These are phyloP conservation scores for Selaginella tamariscina DNA, from an alignment of 75 land plant species.

Conservation along the genomic window DNA sequence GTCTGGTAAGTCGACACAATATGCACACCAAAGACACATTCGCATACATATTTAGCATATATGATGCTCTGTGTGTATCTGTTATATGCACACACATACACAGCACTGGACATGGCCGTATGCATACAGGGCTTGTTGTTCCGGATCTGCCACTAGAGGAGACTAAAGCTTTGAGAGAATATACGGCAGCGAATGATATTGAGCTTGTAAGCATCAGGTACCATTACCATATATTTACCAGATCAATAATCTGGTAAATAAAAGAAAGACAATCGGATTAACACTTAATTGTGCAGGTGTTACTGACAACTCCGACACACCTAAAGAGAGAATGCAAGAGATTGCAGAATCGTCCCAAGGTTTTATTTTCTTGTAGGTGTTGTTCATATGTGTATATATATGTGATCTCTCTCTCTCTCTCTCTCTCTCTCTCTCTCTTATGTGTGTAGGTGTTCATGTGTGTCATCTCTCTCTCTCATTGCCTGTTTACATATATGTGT, in stretches of 20 bases:
- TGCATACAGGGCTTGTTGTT: slow-evolving; percentile 77
- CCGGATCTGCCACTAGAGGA: slow-evolving; percentile 96
- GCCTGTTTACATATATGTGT: slow-evolving; percentile 12
- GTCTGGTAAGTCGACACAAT: slow-evolving; percentile 62
- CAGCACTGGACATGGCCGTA: too few relatives aligned
- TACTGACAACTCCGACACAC: slow-evolving; percentile 85
- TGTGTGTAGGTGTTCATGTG: slow-evolving; percentile 9
- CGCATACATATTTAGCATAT: too few relatives aligned
- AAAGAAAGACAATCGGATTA: too few relatives aligned
- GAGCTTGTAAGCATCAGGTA: slow-evolving; percentile 48
- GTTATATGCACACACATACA: too few relatives aligned
- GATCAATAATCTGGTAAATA: too few relatives aligned
- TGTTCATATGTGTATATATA: not conserved
- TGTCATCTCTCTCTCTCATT: too few relatives aligned
- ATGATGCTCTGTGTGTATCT: too few relatives aligned
- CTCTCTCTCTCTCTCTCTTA: not conserved
- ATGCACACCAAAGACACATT: too few relatives aligned
- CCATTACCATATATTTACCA: not conserved
- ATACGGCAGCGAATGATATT: slow-evolving; percentile 38
- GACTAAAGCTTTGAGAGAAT: slow-evolving; percentile 46
- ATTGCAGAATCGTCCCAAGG: slow-evolving; percentile 83
- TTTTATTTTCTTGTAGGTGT: slow-evolving; percentile 70
- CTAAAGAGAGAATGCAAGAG: slow-evolving; percentile 54
- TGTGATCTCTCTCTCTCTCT: not conserved
- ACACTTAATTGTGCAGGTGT: slow-evolving; percentile 28